phyloP scores from a whole-genome alignment of 2,329 filamentous ascomycete species.

The Fusarium sp. region DNA sequence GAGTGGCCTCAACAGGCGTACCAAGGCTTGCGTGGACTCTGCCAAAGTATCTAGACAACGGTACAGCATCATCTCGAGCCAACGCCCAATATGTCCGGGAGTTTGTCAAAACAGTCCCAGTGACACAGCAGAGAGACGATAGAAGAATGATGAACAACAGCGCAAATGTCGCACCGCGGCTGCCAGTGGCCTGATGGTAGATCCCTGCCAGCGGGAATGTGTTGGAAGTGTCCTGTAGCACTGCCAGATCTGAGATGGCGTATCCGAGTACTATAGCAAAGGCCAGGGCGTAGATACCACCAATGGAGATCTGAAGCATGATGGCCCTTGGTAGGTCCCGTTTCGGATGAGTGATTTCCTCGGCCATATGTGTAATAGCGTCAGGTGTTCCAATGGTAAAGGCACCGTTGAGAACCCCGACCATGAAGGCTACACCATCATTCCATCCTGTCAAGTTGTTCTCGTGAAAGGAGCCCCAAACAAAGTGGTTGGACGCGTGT shows the following conservation, averaged over 20 bases:
- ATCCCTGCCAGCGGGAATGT: constrained; percentile 41
- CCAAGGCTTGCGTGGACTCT: constrained; percentile 32
- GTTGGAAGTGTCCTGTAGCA: constrained; percentile 39
- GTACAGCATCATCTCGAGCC: constrained; percentile 43
- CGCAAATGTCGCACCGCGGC: constrained; percentile 32
- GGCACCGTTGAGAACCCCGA: constrained; percentile 41
- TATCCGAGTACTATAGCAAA: constrained; percentile 41
- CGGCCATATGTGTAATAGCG: constrained; percentile 44
- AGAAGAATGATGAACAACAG: constrained; percentile 43
- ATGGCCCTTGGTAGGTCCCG: constrained; percentile 37
- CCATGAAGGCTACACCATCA: constrained; percentile 42
- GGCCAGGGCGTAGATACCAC: constrained; percentile 37
- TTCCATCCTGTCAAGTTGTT: constrained; percentile 44
- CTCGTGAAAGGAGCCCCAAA: constrained; percentile 41
- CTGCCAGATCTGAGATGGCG: constrained; percentile 40
- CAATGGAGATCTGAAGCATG: constrained; percentile 41
- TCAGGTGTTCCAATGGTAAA: constrained; percentile 43
- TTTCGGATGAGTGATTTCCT: constrained; percentile 37
- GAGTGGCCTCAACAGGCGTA: constrained; percentile 39
- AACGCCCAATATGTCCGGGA: constrained; percentile 42
- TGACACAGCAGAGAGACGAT: constrained; percentile 39
- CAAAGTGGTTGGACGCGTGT: constrained; percentile 39
- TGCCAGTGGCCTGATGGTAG: constrained; percentile 41
- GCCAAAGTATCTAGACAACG: constrained; percentile 32
- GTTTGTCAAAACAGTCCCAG: constrained; percentile 41